Percentiles rank a stretch among this genome's conserved stretches.
Conservation (phyloP, 257 asterid species). For the Gardenia jasminoides region DNA sequence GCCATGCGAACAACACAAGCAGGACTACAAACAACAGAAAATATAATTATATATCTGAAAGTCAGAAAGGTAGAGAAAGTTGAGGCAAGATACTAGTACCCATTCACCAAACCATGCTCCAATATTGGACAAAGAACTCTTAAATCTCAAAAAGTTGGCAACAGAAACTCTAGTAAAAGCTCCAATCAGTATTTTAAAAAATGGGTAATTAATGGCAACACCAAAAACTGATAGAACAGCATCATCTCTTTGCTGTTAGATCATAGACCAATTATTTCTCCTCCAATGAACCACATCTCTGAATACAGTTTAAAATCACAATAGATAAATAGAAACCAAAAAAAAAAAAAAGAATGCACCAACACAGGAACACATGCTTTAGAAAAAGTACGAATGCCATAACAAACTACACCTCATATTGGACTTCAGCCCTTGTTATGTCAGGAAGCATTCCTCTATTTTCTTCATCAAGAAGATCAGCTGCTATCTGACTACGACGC, state of each 20-base stretch:
- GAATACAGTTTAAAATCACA: background rate
- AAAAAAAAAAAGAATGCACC: background rate
- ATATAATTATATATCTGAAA: background rate
- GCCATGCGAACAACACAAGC: background rate
- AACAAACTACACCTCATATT: conserved; percentile 50
- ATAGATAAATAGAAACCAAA: background rate
- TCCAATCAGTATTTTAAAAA: too few species aligned
- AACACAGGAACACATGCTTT: background rate
- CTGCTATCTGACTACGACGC: conserved; percentile 45
- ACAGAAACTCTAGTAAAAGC: too few species aligned
- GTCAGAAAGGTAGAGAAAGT: background rate
- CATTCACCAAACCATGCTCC: background rate
- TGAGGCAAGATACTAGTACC: background rate
- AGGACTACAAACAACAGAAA: background rate
- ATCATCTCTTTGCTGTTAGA: background rate
- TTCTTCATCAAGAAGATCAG: conserved; percentile 54
- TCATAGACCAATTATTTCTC: background rate
- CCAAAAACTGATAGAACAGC: too few species aligned
- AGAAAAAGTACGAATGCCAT: background rate
- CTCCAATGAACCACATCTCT: background rate
- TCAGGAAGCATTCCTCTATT: conserved; percentile 51
- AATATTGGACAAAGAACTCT: too few species aligned
- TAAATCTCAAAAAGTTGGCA: background rate
- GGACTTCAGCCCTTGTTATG: conserved; percentile 61
- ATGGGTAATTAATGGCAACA: too few species aligned